Conservation (phyloP, 192 early-diverging fungal species). For the Gryganskiella cystojenkinii region DNA sequence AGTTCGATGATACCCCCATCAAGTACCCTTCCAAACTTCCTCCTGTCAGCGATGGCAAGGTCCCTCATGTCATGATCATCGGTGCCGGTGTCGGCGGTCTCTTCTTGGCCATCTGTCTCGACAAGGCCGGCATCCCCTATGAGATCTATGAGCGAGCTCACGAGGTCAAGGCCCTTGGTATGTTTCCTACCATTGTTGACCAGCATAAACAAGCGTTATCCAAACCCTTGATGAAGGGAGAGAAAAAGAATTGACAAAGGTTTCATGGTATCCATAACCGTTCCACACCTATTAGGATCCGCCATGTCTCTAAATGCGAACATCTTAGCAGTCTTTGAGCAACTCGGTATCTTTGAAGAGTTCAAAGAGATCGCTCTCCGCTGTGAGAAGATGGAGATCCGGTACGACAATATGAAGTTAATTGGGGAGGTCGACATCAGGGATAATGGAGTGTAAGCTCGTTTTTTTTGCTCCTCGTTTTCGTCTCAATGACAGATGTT, state of each 20-base stretch:
- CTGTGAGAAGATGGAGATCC: background rate
- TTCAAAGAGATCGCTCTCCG: background rate
- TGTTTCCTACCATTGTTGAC: background rate
- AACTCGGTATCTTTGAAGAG: slow-evolving; percentile 10
- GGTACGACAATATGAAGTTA: background rate
- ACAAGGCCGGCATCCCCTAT: slow-evolving; percentile 1
- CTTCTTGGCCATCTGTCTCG: background rate
- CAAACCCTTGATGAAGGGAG: background rate
- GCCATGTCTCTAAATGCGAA: slow-evolving; percentile 1
- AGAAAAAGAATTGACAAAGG: too few relatives aligned
- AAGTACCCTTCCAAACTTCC: too few relatives aligned
- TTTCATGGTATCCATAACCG: too few relatives aligned
- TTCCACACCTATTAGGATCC: background rate
- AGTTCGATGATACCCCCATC: too few relatives aligned
- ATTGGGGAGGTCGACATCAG: background rate
- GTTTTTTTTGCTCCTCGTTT: background rate
- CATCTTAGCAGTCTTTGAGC: background rate
- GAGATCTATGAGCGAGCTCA: slow-evolving; percentile 1
- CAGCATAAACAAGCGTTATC: background rate
- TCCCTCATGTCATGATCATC: background rate
- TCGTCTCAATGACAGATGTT: background rate
- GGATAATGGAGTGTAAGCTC: too few relatives aligned
- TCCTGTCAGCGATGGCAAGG: too few relatives aligned
- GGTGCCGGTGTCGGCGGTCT: slow-evolving; percentile 5
- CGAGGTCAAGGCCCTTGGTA: slow-evolving; percentile 1